phyloP scores from a whole-genome alignment of 805 yeast genomes.

The Cyberlindnera sargentensis region DNA sequence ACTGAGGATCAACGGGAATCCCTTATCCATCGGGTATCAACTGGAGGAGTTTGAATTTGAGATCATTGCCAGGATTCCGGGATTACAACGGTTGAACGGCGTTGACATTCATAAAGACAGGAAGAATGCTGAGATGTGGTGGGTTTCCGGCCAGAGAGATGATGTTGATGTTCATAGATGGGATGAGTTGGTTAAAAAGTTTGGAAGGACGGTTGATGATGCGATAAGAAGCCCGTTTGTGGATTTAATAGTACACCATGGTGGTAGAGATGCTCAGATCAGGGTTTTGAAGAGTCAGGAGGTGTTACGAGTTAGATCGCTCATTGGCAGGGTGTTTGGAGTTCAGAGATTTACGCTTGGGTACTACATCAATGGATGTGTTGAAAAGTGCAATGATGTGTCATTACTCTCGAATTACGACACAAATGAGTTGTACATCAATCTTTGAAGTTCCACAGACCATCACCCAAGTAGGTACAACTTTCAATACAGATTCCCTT shows the following conservation, averaged over 20 bases:
- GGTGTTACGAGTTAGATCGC: neutral
- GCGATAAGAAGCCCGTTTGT: neutral
- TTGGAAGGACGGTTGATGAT: too few species aligned
- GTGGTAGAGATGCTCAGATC: neutral
- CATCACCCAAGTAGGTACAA: slow-evolving; percentile 82
- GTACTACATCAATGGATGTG: too few species aligned
- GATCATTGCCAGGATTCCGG: slow-evolving; percentile 40
- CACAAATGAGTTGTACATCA: slow-evolving; percentile 8
- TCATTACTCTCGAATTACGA: too few species aligned
- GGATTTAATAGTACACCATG: neutral
- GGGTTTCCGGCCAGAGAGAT: neutral
- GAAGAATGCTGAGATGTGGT: slow-evolving; percentile 60
- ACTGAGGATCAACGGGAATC: slow-evolving; percentile 47
- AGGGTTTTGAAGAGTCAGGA: neutral
- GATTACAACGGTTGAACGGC: slow-evolving; percentile 49
- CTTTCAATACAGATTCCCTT: slow-evolving; percentile 89
- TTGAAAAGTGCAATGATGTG: too few species aligned
- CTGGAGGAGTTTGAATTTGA: slow-evolving; percentile 24
- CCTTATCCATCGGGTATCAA: slow-evolving; percentile 29
- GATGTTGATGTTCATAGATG: too few species aligned
- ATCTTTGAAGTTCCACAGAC: slow-evolving; percentile 61
- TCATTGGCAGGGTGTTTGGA: neutral
- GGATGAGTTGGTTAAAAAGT: too few species aligned
- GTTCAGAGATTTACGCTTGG: too few species aligned
- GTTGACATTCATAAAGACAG: slow-evolving; percentile 42